Evolutionary conservation across 495 filamentous ascomycete genomes (phyloP), one percentile per base, ranked within the genome.

Genomic region (Penicillium odoratum): DNA sequence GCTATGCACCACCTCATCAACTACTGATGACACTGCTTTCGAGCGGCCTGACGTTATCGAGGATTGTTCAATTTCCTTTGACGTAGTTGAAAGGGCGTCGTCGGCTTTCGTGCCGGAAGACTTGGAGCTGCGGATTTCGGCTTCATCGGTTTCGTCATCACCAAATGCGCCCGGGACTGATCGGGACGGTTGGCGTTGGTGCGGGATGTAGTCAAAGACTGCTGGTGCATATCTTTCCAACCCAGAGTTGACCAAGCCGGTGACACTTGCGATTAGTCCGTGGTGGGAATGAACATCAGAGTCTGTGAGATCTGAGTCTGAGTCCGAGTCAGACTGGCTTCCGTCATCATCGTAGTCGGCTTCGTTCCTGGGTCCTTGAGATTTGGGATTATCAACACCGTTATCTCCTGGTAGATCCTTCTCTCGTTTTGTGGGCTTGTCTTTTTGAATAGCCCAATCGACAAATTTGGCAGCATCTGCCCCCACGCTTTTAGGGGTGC

Each of bases 401-500:
- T 46, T 53, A 34, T 42, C 67, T 50, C 25, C 57, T 34, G 8
- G 57, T 56, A 28, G 67, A 45, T 25, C 56, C 26, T 62, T 62
- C n/a, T 65, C 65, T 26, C 77, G 21, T 60, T 74, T 73, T 5
- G 66, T 67, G 31, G 78, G 70, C 15, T 82, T 79, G n/a, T 66
- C 58, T 49, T 82, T 82, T 31, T 80, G 73, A 49, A 82, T 80
- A 7, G 92, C 85, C 93, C 93, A 97, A 50, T 92, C 79, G 5
- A 98, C 64, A 62, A 98, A 97, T 73, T 91, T 93, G 51, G 78
- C 82, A 0, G 92, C 91, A 69, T 97, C 93, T 26, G 76, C 74
- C 15, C 91, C 84, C 59, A 98, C 95, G 18, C 91, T 88, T 10
- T 80, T 83, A 0, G 93, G 93, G 1, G 93, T 98, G 40, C 90